A percentile compares a stretch with the other conserved stretches of the same genome.
Evolutionary conservation across 768 basidiomycete species (phyloP).

Genomic region (Clathrus columnatus): DNA sequence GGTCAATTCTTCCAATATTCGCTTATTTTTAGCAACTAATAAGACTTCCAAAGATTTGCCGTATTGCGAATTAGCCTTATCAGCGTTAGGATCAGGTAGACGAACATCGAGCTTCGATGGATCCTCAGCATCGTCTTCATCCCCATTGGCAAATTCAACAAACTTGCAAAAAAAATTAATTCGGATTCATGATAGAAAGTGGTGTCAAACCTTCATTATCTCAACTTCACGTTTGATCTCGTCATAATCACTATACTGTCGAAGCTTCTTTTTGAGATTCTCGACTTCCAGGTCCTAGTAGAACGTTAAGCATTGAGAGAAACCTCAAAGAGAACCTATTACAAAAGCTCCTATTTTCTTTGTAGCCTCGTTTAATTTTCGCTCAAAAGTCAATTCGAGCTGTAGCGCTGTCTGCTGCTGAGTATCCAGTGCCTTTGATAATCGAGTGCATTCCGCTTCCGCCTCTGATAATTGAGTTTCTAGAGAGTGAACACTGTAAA

Average conservation of each 20-base stretch:
- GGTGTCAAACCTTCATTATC: constrained; percentile 74
- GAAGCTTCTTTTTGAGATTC: constrained; percentile 56
- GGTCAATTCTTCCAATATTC: constrained; percentile 86
- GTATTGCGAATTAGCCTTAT: constrained; percentile 66
- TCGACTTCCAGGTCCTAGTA: constrained; percentile 55
- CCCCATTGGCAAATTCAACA: constrained; percentile 90
- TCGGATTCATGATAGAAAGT: not conserved
- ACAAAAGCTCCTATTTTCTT: constrained; percentile 45
- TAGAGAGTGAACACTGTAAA: constrained; percentile 54
- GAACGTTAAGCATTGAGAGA: not conserved
- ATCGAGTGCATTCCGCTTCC: constrained; percentile 64
- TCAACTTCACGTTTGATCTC: constrained; percentile 97
- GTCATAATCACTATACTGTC: constrained; percentile 80
- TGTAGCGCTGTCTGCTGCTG: constrained; percentile 46
- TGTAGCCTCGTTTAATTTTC: constrained; percentile 49
- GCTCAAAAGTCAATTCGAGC: constrained; percentile 37
- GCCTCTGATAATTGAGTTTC: constrained; percentile 67
- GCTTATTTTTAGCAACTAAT: constrained; percentile 88
- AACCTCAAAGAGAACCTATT: constrained; percentile 17
- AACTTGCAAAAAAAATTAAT: constrained; percentile 44
- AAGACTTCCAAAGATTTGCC: constrained; percentile 85
- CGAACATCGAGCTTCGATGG: constrained; percentile 37
- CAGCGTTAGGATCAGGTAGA: constrained; percentile 84
- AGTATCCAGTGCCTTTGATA: constrained; percentile 55
- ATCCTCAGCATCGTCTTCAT: constrained; percentile 61